phyloP scores from a whole-genome alignment of 2,329 filamentous ascomycete genomes.

The Colletotrichum destructivum region DNA sequence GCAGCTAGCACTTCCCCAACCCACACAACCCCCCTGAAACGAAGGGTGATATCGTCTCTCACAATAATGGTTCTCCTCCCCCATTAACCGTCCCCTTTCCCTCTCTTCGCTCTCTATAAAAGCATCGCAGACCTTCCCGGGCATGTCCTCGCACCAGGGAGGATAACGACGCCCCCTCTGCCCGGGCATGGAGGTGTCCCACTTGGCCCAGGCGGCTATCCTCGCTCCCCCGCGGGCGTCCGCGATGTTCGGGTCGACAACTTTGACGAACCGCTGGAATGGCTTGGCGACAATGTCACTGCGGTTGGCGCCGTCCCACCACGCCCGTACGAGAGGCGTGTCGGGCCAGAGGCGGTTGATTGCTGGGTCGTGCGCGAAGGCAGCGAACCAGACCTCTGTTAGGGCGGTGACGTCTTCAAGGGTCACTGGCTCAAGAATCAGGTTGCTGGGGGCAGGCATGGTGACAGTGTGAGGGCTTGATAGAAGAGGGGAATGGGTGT shows the following conservation, averaged over 20 bases:
- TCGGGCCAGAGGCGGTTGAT: slow-evolving; percentile 36
- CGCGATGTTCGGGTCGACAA: slow-evolving; percentile 9
- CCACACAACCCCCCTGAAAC: background rate
- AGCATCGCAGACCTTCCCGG: slow-evolving; percentile 3
- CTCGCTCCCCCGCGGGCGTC: slow-evolving; percentile 16
- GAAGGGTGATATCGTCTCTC: background rate
- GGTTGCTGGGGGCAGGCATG: background rate
- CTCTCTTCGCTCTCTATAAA: slow-evolving; percentile 24
- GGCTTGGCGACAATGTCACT: slow-evolving; percentile 30
- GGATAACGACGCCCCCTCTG: slow-evolving; percentile 32
- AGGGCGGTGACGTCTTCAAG: slow-evolving; percentile 26
- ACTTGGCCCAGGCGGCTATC: slow-evolving; percentile 38
- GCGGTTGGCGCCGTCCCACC: slow-evolving; percentile 38
- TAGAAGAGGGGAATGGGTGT: background rate
- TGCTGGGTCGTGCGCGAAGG: slow-evolving; percentile 30
- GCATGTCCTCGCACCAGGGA: slow-evolving; percentile 32
- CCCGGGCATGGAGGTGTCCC: slow-evolving; percentile 30
- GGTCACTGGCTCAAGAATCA: background rate
- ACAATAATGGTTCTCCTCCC: slow-evolving; percentile 30
- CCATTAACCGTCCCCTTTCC: slow-evolving; percentile 21
- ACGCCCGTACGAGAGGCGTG: slow-evolving; percentile 30
- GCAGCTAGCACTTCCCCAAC: background rate
- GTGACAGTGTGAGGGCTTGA: background rate
- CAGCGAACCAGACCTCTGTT: slow-evolving; percentile 40
- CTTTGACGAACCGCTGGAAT: slow-evolving; percentile 35